A percentile compares a stretch with the other conserved stretches of the same genome.
These are phyloP conservation scores for Teunomyces panamensis DNA, from an alignment of 805 yeast species.

Conservation along the genomic window DNA sequence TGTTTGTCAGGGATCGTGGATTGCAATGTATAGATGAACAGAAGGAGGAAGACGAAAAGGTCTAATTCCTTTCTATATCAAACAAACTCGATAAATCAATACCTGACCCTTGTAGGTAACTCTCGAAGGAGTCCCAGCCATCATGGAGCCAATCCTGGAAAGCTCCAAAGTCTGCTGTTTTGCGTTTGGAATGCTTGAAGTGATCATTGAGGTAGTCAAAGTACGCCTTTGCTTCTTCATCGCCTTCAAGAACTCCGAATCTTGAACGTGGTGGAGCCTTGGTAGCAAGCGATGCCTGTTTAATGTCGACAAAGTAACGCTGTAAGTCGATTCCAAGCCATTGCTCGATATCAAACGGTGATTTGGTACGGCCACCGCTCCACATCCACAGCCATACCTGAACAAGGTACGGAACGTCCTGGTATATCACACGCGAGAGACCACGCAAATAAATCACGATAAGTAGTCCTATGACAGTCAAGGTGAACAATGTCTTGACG, in stretches of 20 bases:
- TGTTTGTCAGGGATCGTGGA: constrained; percentile 34
- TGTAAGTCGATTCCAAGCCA: neutral
- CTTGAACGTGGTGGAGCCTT: neutral
- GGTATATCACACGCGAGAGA: constrained; percentile 15
- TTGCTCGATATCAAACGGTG: neutral
- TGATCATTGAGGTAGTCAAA: constrained; percentile 8
- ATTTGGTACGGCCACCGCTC: neutral
- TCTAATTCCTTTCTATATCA: neutral
- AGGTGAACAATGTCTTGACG: constrained; percentile 16
- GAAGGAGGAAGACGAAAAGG: neutral
- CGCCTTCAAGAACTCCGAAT: neutral
- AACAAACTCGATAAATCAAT: constrained; percentile 1
- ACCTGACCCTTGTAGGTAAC: constrained; percentile 3
- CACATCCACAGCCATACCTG: neutral
- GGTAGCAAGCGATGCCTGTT: neutral
- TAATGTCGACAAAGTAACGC: neutral
- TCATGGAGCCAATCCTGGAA: constrained; percentile 3
- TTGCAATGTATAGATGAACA: constrained; percentile 36
- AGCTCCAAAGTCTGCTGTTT: neutral
- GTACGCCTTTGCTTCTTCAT: constrained; percentile 6
- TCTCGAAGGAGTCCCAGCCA: neutral
- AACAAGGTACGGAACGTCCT: constrained; percentile 12
- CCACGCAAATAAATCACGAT: constrained; percentile 22
- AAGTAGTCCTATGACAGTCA: constrained; percentile 12
- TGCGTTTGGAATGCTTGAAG: neutral